Percentiles rank a stretch among this genome's conserved stretches.
These are phyloP conservation scores for Chlorella sp. DNA, from an alignment of 139 green algal genomes.

Conservation along the genomic window DNA sequence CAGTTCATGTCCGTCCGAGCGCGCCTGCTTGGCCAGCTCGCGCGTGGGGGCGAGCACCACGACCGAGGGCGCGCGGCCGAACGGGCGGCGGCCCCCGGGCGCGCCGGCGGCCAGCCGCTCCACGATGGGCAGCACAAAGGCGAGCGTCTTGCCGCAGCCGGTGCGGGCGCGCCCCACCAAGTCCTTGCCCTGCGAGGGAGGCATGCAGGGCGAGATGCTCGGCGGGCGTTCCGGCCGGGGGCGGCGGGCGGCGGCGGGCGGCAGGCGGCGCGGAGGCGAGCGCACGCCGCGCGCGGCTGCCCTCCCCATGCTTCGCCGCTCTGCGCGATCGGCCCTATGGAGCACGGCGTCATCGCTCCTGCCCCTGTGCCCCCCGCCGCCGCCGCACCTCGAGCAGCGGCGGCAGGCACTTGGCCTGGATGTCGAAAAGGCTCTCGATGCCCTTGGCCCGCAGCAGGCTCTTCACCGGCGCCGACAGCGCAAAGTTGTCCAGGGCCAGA, in stretches of 20 bases:
- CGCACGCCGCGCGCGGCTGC: no score
- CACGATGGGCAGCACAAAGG: slow-evolving; percentile 97
- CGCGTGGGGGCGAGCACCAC: slow-evolving; percentile 94
- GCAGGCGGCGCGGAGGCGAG: no score
- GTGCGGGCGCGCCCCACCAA: slow-evolving; percentile 93
- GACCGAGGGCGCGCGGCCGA: slow-evolving; percentile 68
- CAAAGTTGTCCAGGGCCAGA: slow-evolving; percentile 81
- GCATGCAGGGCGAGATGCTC: no score
- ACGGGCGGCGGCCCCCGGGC: slow-evolving; percentile 9
- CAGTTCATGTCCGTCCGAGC: no score
- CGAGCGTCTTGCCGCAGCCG: slow-evolving; percentile 97
- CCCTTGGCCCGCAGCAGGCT: slow-evolving; percentile 73
- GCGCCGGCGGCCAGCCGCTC: slow-evolving; percentile 59
- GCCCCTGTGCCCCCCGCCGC: no score
- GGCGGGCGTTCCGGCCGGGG: no score
- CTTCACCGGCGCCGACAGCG: slow-evolving; percentile 71
- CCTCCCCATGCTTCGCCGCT: no score
- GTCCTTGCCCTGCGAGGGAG: no score
- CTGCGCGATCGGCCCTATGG: no score
- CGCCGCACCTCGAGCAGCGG: slow-evolving; percentile 63
- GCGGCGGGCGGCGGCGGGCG: no score
- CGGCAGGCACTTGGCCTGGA: slow-evolving; percentile 90
- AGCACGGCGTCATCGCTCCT: no score
- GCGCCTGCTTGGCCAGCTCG: slow-evolving; percentile 97
- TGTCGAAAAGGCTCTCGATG: slow-evolving; percentile 92